Evolutionary conservation across 108 stramenopile species (phyloP).

Genomic region (Nitzschia putrida): DNA sequence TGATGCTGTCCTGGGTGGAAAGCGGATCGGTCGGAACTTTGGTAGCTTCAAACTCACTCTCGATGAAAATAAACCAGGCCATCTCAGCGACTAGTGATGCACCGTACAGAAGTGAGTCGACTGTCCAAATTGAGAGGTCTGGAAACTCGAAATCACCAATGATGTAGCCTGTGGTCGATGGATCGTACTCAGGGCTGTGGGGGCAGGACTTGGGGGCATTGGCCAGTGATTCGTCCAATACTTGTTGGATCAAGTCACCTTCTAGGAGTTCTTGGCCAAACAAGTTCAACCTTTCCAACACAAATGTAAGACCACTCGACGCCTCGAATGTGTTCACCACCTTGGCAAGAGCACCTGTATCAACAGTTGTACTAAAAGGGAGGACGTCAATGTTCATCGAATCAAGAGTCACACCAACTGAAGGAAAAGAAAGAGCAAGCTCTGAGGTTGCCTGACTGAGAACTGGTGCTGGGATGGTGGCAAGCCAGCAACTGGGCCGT

Average conservation of each 20-base stretch:
- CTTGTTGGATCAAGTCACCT: slow-evolving; percentile 53
- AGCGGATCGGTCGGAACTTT: slow-evolving; percentile 1
- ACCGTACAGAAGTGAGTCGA: slow-evolving; percentile 12
- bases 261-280: slow-evolving; percentile 39
- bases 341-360: neutral
- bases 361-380: neutral
- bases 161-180: neutral
- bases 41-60: neutral
- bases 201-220: slow-evolving; percentile 64
- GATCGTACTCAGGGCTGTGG: slow-evolving; percentile 52
- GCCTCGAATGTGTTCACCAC: slow-evolving; percentile 29
- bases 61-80: slow-evolving; percentile 3
- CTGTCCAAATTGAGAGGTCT: neutral
- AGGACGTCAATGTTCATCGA: neutral
- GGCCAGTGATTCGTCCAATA: slow-evolving; percentile 53
- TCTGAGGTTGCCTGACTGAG: slow-evolving; percentile 2
- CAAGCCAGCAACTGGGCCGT: slow-evolving; percentile 59
- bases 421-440: neutral
- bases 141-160: neutral
- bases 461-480: slow-evolving; percentile 46
- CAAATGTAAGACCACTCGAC: slow-evolving; percentile 41
- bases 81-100: slow-evolving; percentile 1
- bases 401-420: neutral
- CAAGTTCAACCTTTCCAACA: slow-evolving; percentile 44
- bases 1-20: neutral